Evolutionary conservation across 2,329 filamentous ascomycete species (phyloP).

Genomic region (Stemphylium vesicarium): DNA sequence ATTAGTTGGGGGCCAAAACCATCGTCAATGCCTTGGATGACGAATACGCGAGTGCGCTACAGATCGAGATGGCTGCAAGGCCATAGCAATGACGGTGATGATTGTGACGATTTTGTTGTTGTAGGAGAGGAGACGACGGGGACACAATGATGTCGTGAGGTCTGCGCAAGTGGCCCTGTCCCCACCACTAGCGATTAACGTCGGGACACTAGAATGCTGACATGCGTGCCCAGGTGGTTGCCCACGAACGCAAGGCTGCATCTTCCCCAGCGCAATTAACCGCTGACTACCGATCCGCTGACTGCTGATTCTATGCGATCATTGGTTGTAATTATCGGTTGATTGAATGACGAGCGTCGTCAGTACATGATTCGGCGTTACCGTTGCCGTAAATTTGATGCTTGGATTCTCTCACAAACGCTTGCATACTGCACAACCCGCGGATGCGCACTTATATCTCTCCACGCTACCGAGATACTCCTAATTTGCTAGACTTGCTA

Average conservation of each 20-base stretch:
- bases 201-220: background rate
- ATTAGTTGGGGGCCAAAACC: constrained; percentile 18
- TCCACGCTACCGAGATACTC: background rate
- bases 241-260: background rate
- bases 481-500: background rate
- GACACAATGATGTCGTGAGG: background rate
- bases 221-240: too few relatives aligned
- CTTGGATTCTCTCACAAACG: background rate
- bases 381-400: too few relatives aligned
- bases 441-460: background rate
- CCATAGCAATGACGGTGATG: background rate
- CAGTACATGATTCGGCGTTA: background rate
- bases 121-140: background rate
- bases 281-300: too few relatives aligned
- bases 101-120: background rate
- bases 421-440: background rate
- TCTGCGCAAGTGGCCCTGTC: background rate
- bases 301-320: too few relatives aligned
- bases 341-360: background rate
- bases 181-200: background rate
- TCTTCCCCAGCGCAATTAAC: too few relatives aligned
- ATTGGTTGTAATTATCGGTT: background rate
- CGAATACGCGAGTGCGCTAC: background rate
- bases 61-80: background rate
- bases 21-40: background rate